Evolutionary conservation across 169 alveolate genomes (phyloP).

Genomic region (Cryptosporidium ryanae): DNA sequence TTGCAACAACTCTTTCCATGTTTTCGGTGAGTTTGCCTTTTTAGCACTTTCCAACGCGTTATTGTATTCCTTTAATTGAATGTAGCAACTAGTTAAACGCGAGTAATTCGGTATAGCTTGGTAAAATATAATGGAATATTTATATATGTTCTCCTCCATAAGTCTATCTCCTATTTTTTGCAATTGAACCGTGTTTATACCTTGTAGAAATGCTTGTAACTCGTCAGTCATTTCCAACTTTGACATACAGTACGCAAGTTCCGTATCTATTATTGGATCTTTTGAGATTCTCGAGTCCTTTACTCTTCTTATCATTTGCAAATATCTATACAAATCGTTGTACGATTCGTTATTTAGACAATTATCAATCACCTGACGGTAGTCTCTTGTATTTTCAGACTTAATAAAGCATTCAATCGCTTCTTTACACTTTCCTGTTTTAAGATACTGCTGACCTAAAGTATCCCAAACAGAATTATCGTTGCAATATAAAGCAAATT

Average conservation of each 20-base stretch:
- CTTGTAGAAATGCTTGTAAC: slow-evolving; percentile 91
- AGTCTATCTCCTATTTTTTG: slow-evolving; percentile 92
- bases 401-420: slow-evolving; percentile 95
- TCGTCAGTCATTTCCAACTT: slow-evolving; percentile 90
- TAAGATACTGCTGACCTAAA: slow-evolving; percentile 95
- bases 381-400: slow-evolving; percentile 92
- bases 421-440: slow-evolving; percentile 86
- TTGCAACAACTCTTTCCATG: slow-evolving; percentile 83
- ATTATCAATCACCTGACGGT: slow-evolving; percentile 82
- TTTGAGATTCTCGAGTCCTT: slow-evolving; percentile 81
- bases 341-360: slow-evolving; percentile 74
- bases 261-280: slow-evolving; percentile 93
- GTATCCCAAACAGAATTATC: slow-evolving; percentile 92
- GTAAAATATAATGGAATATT: slow-evolving; percentile 94
- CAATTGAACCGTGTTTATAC: slow-evolving; percentile 91
- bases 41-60: slow-evolving; percentile 98
- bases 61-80: slow-evolving; percentile 92
- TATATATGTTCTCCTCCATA: slow-evolving; percentile 87
- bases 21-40: slow-evolving; percentile 97
- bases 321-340: slow-evolving; percentile 88
- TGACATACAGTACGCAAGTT: slow-evolving; percentile 92
- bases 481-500: slow-evolving; percentile 60
- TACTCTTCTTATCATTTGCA: slow-evolving; percentile 91
- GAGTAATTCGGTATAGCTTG: slow-evolving; percentile 95
- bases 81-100: slow-evolving; percentile 95